phyloP scores from a whole-genome alignment of 2,329 filamentous ascomycete genomes.

The Chaetomiaceae sp. region DNA sequence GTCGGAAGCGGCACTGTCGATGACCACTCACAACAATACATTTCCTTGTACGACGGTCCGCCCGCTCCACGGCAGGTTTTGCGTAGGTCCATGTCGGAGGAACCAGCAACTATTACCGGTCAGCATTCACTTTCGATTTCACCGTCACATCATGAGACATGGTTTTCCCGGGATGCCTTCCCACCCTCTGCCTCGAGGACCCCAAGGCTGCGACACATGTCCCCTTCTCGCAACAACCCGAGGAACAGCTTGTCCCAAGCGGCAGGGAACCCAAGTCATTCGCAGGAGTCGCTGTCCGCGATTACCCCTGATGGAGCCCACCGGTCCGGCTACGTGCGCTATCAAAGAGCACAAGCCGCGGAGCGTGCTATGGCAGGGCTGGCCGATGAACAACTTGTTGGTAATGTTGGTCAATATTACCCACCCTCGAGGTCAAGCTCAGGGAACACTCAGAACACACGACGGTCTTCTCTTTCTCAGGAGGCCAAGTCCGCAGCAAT shows the following conservation, averaged over 20 bases:
- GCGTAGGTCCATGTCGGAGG: constrained; percentile 13
- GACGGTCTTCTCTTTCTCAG: constrained; percentile 24
- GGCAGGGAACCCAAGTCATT: constrained; percentile 11
- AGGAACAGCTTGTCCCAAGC: constrained; percentile 20
- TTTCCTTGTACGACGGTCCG: background rate
- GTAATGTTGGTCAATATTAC: constrained; percentile 10
- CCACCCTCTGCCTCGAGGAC: constrained; percentile 32
- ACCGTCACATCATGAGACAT: background rate
- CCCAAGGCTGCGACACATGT: constrained; percentile 26
- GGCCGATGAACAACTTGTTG: constrained; percentile 25
- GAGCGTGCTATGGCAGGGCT: constrained; percentile 28
- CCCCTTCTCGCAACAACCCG: constrained; percentile 17
- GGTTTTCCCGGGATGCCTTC: constrained; percentile 21
- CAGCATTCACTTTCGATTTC: background rate
- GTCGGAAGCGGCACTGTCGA: background rate
- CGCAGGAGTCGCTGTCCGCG: constrained; percentile 17
- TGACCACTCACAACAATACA: no score
- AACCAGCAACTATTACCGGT: background rate
- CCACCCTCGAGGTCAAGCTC: constrained; percentile 22
- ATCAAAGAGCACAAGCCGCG: constrained; percentile 27
- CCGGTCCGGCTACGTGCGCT: constrained; percentile 25
- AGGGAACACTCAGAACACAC: constrained; percentile 17
- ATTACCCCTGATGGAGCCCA: constrained; percentile 16
- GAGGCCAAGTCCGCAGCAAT: constrained; percentile 26
- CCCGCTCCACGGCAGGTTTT: background rate